phyloP scores from a whole-genome alignment of 306 rosid genomes.

The Myrica gale region DNA sequence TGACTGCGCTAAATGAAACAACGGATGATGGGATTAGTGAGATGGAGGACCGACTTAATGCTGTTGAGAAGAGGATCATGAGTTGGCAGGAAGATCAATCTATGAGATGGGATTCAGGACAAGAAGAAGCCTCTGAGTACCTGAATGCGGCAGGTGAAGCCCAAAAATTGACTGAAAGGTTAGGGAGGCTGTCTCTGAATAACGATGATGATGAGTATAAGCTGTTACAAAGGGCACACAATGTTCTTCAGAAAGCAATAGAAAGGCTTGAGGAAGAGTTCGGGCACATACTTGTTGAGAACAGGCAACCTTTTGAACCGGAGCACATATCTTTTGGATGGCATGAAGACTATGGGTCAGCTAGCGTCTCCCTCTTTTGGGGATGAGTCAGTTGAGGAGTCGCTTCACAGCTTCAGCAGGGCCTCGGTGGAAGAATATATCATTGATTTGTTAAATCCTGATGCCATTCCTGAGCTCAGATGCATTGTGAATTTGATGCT shows the following conservation, averaged over 20 bases:
- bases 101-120: conserved; percentile 71
- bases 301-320: conserved; percentile 70
- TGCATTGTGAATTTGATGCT: conserved; percentile 66
- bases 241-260: conserved; percentile 86
- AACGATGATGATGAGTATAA: conserved; percentile 45
- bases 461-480: conserved; percentile 62
- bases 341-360: conserved; percentile 56
- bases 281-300: conserved; percentile 58
- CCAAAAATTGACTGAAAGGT: conserved; percentile 43
- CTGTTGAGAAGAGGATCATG: conserved; percentile 60
- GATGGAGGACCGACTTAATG: conserved; percentile 40
- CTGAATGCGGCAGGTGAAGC: conserved; percentile 64
- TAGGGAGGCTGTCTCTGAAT: conserved; percentile 51
- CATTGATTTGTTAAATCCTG: conserved; percentile 65
- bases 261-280: conserved; percentile 81
- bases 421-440: conserved; percentile 62
- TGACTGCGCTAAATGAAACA: conserved; percentile 36
- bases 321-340: conserved; percentile 73
- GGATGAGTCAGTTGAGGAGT: conserved; percentile 66
- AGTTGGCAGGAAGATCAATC: conserved; percentile 75
- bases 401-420: conserved; percentile 54
- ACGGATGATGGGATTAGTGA: conserved; percentile 37
- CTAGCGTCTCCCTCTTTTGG: conserved; percentile 68
- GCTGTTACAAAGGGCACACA: conserved; percentile 51
- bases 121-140: conserved; percentile 60